phyloP scores from a whole-genome alignment of 1,284 basidiomycete genomes.

The Ceratobasidium theobromae region DNA sequence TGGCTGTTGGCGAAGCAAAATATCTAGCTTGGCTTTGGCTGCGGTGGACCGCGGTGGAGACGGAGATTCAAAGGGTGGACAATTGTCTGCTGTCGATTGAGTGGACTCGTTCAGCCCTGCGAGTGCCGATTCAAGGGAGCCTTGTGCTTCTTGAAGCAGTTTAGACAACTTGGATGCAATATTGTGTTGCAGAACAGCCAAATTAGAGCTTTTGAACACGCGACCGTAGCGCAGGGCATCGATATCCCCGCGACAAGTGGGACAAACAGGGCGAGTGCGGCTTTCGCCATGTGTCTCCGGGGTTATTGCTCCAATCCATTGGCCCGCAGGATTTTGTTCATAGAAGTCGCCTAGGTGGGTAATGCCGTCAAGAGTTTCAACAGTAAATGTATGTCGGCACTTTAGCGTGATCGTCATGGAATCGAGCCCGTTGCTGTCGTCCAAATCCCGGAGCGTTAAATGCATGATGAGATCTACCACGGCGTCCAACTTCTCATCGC shows the following conservation, averaged over 20 bases:
- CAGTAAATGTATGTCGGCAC: slow-evolving; percentile 68
- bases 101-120: too few relatives aligned
- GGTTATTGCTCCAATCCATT: slow-evolving; percentile 43
- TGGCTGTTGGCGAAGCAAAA: not conserved
- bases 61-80: not conserved
- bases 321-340: slow-evolving; percentile 42
- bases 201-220: slow-evolving; percentile 58
- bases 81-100: not conserved
- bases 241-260: slow-evolving; percentile 56
- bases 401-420: slow-evolving; percentile 62
- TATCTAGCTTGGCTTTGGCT: not conserved
- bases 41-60: not conserved
- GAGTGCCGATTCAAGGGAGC: not conserved
- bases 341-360: slow-evolving; percentile 60
- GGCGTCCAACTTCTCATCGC: slow-evolving; percentile 45
- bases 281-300: slow-evolving; percentile 9
- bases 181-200: slow-evolving; percentile 66
- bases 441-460: slow-evolving; percentile 52
- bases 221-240: slow-evolving; percentile 59
- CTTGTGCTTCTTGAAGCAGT: not conserved
- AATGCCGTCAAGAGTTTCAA: slow-evolving; percentile 67
- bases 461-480: slow-evolving; percentile 63
- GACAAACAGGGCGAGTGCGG: slow-evolving; percentile 52
- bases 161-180: slow-evolving; percentile 46
- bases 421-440: slow-evolving; percentile 40